Conservation (phyloP, 495 filamentous ascomycete genomes). For the Lindgomyces ingoldianus region DNA sequence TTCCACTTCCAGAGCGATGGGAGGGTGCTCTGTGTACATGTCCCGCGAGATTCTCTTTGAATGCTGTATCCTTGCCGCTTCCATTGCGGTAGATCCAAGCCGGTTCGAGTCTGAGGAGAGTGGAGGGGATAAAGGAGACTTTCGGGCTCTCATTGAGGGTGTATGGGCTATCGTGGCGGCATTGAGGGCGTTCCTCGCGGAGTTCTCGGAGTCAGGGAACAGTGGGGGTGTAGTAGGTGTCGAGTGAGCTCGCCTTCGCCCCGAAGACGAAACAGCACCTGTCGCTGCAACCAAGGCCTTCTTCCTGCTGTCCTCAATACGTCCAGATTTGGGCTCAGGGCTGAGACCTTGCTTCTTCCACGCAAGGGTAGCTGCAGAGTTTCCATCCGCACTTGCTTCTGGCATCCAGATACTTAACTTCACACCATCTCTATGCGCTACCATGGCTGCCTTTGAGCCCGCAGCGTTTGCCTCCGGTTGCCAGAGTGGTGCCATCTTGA, state of each 20-base stretch:
- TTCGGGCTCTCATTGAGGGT: slow-evolving; percentile 36
- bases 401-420: slow-evolving; percentile 55
- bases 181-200: slow-evolving; percentile 64
- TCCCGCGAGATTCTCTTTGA: slow-evolving; percentile 55
- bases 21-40: slow-evolving; percentile 76
- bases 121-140: background rate
- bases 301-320: slow-evolving; percentile 52
- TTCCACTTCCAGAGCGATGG: slow-evolving; percentile 68
- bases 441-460: slow-evolving; percentile 70
- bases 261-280: slow-evolving; percentile 60
- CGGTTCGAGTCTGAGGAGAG: slow-evolving; percentile 26
- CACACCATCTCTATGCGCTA: slow-evolving; percentile 64
- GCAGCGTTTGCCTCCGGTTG: slow-evolving; percentile 58
- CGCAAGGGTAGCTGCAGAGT: slow-evolving; percentile 61
- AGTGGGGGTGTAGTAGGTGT: slow-evolving; percentile 53
- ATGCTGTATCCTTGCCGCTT: slow-evolving; percentile 61
- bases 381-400: slow-evolving; percentile 53
- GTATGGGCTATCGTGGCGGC: slow-evolving; percentile 64
- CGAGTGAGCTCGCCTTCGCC: slow-evolving; percentile 67
- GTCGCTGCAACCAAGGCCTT: slow-evolving; percentile 71
- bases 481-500: slow-evolving; percentile 57
- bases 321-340: slow-evolving; percentile 49
- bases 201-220: slow-evolving; percentile 61
- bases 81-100: slow-evolving; percentile 48
- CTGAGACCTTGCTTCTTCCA: slow-evolving; percentile 50